Evolutionary conservation across 2,329 filamentous ascomycete genomes (phyloP).

Genomic region (Hysterium pulicare): DNA sequence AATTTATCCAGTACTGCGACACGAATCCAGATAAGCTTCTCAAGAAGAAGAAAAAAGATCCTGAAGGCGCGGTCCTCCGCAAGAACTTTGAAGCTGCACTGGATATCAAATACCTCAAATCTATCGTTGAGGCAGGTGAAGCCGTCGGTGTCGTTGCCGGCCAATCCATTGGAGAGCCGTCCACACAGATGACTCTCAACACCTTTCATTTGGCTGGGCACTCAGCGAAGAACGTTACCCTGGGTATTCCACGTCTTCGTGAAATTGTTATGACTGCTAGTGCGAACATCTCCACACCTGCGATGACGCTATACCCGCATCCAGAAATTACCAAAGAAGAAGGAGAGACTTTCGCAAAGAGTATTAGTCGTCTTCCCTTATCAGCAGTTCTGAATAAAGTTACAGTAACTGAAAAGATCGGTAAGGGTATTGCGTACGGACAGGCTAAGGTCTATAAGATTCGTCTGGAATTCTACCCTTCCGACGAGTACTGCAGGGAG

Average conservation of each 20-base stretch:
- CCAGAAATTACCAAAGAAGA: slow-evolving; percentile 66
- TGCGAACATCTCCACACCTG: slow-evolving; percentile 81
- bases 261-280: slow-evolving; percentile 99
- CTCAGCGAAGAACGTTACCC: slow-evolving; percentile 96
- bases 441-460: slow-evolving; percentile 85
- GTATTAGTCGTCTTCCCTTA: slow-evolving; percentile 80
- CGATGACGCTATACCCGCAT: slow-evolving; percentile 80
- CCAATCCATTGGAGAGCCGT: slow-evolving; percentile 94
- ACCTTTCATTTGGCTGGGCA: slow-evolving; percentile 99
- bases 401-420: slow-evolving; percentile 74
- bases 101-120: slow-evolving; percentile 88
- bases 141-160: slow-evolving; percentile 95
- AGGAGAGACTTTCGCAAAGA: slow-evolving; percentile 81
- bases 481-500: slow-evolving; percentile 75
- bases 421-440: slow-evolving; percentile 63
- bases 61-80: slow-evolving; percentile 44
- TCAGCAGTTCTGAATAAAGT: slow-evolving; percentile 81
- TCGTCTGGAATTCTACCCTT: slow-evolving; percentile 77
- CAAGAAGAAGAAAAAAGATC: slow-evolving; percentile 57
- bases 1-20: slow-evolving; percentile 63
- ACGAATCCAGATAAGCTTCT: slow-evolving; percentile 63
- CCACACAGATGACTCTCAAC: slow-evolving; percentile 98
- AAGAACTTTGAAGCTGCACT: slow-evolving; percentile 81
- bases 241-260: slow-evolving; percentile 93
- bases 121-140: slow-evolving; percentile 90